Percentiles rank a stretch among this genome's conserved stretches.
Conservation (phyloP, 768 basidiomycete species). For the Phylloporus sp. region DNA sequence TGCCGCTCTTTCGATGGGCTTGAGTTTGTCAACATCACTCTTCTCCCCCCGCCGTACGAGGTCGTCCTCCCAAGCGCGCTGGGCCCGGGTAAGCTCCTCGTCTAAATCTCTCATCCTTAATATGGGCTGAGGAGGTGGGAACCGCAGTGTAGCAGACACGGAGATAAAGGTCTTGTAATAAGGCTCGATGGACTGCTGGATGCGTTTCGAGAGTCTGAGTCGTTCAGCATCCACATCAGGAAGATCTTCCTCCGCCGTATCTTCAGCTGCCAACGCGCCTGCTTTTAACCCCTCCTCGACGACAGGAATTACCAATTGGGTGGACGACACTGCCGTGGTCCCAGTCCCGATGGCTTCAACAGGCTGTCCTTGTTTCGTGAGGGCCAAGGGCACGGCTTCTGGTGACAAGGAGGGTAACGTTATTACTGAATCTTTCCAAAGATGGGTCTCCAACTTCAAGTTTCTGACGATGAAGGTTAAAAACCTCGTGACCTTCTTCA, state of each 20-base stretch:
- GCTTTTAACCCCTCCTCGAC: constrained; percentile 15
- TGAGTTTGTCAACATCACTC: constrained; percentile 21
- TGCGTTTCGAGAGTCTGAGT: constrained; percentile 65
- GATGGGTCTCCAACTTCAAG: constrained; percentile 86
- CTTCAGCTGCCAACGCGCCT: constrained; percentile 21
- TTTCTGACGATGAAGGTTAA: constrained; percentile 91
- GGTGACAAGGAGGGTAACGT: constrained; percentile 62
- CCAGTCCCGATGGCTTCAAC: constrained; percentile 13
- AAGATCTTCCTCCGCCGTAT: constrained; percentile 42
- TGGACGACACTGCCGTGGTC: constrained; percentile 19
- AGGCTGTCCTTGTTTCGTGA: constrained; percentile 27
- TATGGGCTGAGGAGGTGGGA: constrained; percentile 89
- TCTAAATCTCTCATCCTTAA: constrained; percentile 87
- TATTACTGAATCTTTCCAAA: constrained; percentile 90
- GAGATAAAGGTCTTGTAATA: constrained; percentile 89
- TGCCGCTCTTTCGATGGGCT: constrained; percentile 7
- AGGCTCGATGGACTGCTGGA: constrained; percentile 77
- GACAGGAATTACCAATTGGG: constrained; percentile 17
- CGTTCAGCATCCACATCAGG: constrained; percentile 73
- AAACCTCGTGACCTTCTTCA: constrained; percentile 93
- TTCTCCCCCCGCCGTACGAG: constrained; percentile 74
- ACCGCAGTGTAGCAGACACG: constrained; percentile 87
- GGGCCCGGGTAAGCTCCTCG: constrained; percentile 63
- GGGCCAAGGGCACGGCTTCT: constrained; percentile 55
- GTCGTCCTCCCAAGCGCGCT: constrained; percentile 84